Percentiles rank a stretch among this genome's conserved stretches.
Conservation (phyloP, 768 basidiomycete species). For the Amanita exitialis region DNA sequence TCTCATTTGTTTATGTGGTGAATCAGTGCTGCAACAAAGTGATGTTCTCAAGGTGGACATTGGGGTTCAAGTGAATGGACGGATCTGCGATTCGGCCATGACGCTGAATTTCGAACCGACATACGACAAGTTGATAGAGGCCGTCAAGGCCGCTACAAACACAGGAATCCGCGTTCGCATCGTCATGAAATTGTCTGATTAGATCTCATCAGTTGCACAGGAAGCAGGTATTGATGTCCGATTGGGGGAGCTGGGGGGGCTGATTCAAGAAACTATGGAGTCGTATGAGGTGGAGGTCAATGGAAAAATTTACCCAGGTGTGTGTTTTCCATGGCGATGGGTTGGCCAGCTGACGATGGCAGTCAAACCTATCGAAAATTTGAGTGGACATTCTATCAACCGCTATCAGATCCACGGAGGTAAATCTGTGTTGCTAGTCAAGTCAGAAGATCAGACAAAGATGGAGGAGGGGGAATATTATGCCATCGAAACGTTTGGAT, state of each 20-base stretch:
- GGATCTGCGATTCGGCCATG: constrained; percentile 93
- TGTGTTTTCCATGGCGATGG: constrained; percentile 19
- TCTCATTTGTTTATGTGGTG: constrained; percentile 1
- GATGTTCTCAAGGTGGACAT: constrained; percentile 97
- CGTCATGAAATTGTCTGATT: background rate
- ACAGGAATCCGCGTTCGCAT: constrained; percentile 69
- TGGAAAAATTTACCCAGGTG: constrained; percentile 76
- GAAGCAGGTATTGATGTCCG: constrained; percentile 96
- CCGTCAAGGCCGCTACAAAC: constrained; percentile 91
- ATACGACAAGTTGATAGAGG: constrained; percentile 82
- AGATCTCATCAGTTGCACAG: constrained; percentile 25
- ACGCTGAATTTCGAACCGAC: constrained; percentile 84
- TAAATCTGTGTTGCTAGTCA: constrained; percentile 86
- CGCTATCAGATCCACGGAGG: constrained; percentile 89
- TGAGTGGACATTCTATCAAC: constrained; percentile 91
- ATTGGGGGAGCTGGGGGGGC: constrained; percentile 83
- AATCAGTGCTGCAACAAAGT: constrained; percentile 61
- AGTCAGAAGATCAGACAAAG: constrained; percentile 82
- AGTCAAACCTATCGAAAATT: constrained; percentile 92
- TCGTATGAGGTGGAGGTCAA: constrained; percentile 94
- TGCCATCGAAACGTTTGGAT: constrained; percentile 98
- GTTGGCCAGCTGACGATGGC: background rate
- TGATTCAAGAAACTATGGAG: constrained; percentile 98
- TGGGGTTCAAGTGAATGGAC: constrained; percentile 95
- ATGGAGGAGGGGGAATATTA: constrained; percentile 99